Conservation (phyloP, 257 asterid genomes). For the Penstemon davidsonii region DNA sequence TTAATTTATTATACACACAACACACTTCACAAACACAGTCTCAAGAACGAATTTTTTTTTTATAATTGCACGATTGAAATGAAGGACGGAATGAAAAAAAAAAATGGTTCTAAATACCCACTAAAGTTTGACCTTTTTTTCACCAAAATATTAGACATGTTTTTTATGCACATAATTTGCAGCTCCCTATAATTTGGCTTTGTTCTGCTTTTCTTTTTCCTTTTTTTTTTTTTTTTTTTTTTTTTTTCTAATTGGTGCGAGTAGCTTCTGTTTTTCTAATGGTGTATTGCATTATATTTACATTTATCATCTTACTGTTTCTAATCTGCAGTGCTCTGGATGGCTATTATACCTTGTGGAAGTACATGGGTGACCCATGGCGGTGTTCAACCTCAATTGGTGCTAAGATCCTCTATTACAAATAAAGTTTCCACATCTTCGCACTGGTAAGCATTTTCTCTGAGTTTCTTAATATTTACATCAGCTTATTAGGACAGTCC, state of each 20-base stretch:
- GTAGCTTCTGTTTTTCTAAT: conserved; percentile 10
- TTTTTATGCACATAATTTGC: background rate
- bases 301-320: background rate
- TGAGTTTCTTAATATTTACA: background rate
- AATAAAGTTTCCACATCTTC: conserved; percentile 40
- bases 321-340: conserved; percentile 39
- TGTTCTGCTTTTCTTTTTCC: background rate
- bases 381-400: conserved; percentile 72
- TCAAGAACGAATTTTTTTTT: too few species aligned
- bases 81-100: background rate
- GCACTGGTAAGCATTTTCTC: conserved; percentile 41
- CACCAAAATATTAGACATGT: background rate
- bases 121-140: conserved; percentile 5
- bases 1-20: background rate
- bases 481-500: conserved; percentile 3
- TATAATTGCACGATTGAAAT: background rate
- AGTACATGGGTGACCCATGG: conserved; percentile 63
- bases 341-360: conserved; percentile 90
- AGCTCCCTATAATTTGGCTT: background rate
- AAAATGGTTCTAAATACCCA: conserved; percentile 5
- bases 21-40: background rate
- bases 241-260: background rate
- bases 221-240: too few species aligned
- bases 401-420: conserved; percentile 41
- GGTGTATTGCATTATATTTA: background rate